Percentiles rank a stretch among this genome's conserved stretches.
These are phyloP conservation scores for Setomelanomma holmii DNA, from an alignment of 2,329 filamentous ascomycete genomes.

Conservation along the genomic window DNA sequence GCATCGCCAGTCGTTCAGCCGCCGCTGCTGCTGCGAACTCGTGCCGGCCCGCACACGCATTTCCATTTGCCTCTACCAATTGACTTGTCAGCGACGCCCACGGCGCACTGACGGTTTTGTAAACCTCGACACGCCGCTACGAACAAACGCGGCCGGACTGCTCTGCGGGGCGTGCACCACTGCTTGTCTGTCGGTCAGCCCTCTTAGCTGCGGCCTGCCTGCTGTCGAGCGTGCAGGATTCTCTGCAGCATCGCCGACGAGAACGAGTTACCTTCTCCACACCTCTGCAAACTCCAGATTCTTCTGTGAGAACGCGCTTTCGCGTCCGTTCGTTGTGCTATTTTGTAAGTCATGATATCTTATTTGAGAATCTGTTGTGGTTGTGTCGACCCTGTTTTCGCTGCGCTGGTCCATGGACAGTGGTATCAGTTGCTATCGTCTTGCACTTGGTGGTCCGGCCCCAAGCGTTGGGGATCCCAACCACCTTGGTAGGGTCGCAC, in stretches of 20 bases:
- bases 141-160: conserved; percentile 36
- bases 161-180: conserved; percentile 39
- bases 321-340: conserved; percentile 35
- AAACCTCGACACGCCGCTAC: conserved; percentile 35
- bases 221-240: conserved; percentile 46
- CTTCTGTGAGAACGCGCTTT: conserved; percentile 16
- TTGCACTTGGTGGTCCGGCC: neutral
- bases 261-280: conserved; percentile 40
- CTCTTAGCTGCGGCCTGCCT: conserved; percentile 51
- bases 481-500: conserved; percentile 51
- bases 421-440: no score
- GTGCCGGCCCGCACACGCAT: conserved; percentile 46
- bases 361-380: neutral
- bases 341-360: conserved; percentile 28
- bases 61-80: conserved; percentile 14
- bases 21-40: conserved; percentile 40
- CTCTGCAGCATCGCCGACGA: conserved; percentile 48
- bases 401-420: no score
- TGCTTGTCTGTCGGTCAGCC: conserved; percentile 49
- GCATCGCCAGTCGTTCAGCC: conserved; percentile 20
- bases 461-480: conserved; percentile 43
- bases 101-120: conserved; percentile 33
- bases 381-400: conserved; percentile 1
- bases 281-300: conserved; percentile 23
- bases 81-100: conserved; percentile 10